A percentile compares a stretch with the other conserved stretches of the same genome.
Evolutionary conservation across 2,329 filamentous ascomycete genomes (phyloP).

Genomic region (Paraphoma sp.): DNA sequence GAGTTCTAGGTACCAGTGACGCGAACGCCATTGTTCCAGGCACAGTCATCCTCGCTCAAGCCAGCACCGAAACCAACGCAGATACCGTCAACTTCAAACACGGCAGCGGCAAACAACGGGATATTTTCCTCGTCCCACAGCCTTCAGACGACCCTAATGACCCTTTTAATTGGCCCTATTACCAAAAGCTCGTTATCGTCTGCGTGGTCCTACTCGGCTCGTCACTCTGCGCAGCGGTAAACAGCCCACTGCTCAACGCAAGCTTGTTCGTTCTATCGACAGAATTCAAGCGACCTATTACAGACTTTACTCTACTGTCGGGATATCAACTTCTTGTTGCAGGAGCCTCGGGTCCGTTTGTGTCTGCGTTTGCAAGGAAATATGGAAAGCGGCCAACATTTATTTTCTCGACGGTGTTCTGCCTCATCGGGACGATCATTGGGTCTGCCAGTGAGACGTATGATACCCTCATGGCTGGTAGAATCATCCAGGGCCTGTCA

Average conservation of each 20-base stretch:
- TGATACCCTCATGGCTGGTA: constrained; percentile 29
- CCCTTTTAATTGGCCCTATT: constrained; percentile 36
- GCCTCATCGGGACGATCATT: neutral
- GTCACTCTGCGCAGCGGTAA: neutral
- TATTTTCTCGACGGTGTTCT: neutral
- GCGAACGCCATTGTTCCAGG: neutral
- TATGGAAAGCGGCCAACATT: constrained; percentile 21
- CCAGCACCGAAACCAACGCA: neutral
- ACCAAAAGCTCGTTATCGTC: constrained; percentile 36
- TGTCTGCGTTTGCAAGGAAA: constrained; percentile 30
- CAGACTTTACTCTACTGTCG: constrained; percentile 34
- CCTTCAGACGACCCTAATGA: constrained; percentile 32
- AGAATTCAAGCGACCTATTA: neutral
- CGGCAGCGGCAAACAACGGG: neutral
- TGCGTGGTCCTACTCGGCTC: constrained; percentile 17
- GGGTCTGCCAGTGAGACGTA: constrained; percentile 15
- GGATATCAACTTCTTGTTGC: constrained; percentile 42
- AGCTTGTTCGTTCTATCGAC: neutral
- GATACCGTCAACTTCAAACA: neutral
- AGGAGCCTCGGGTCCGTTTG: constrained; percentile 33
- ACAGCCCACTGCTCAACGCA: neutral
- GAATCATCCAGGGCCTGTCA: constrained; percentile 37
- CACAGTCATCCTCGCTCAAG: neutral
- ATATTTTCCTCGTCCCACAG: constrained; percentile 3
- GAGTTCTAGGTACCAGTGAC: neutral